Conservation (phyloP, 176 grass and related monocot genomes). For the Phoenix dactylifera region DNA sequence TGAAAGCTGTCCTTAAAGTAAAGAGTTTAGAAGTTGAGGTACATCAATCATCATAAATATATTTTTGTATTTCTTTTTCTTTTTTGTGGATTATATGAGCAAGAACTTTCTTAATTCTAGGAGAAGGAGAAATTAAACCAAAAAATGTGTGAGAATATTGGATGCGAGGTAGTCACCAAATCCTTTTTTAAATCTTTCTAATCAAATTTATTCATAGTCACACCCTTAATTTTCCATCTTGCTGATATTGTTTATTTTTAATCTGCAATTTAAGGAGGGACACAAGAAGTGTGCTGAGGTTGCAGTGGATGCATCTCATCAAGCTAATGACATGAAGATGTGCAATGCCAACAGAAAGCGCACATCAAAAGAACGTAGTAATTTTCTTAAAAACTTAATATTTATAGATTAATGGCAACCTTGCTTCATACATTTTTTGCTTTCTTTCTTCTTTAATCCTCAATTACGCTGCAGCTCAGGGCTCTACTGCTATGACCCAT, state of each 20-base stretch:
- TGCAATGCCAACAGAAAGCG: slow-evolving; percentile 40
- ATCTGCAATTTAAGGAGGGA: slow-evolving; percentile 7
- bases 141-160: background rate
- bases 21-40: slow-evolving; percentile 51
- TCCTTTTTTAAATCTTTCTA: background rate
- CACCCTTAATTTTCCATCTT: background rate
- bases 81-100: background rate
- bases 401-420: no score
- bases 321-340: slow-evolving; percentile 7
- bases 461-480: no score
- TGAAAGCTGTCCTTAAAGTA: slow-evolving; percentile 27
- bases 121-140: slow-evolving; percentile 3
- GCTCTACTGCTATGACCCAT: no score
- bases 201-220: background rate
- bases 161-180: background rate
- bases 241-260: background rate
- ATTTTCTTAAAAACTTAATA: background rate
- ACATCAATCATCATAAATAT: background rate
- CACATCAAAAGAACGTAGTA: slow-evolving; percentile 38
- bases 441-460: no score
- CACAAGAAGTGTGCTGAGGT: slow-evolving; percentile 6
- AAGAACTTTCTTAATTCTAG: background rate
- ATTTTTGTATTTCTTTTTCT: background rate
- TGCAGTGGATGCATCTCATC: slow-evolving; percentile 8
- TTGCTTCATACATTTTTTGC: no score